Base-by-base conservation (phyloP, 108 stramenopile species). In the Skeletonema menzelii region DNA sequence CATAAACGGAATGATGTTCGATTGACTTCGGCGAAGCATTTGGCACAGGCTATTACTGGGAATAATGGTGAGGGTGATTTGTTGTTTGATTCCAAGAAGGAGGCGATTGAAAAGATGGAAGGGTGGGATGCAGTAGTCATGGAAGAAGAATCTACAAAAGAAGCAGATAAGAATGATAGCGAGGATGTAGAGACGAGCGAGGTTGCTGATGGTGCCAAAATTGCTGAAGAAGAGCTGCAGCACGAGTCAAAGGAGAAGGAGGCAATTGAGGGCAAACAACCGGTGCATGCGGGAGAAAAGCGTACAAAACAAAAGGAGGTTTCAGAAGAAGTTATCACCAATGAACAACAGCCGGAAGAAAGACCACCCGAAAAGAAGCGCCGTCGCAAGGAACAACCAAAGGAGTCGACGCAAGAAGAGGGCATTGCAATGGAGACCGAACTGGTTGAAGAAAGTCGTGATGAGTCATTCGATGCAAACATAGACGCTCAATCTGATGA, bases 11-110 rank as follows among this genome's bases (percentile, higher is more conserved):
- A 53, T 40, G 15, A 4, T 17, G 73, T 78, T 13, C 42, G 77
- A 31, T 79, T 58, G 35, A 83, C 82, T 17, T 70, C 75, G 46
- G 72, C 78, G 19, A 83, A 79, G 67, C 70, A 83, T 55, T 59
- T 83, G 47, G 82, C 82, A 32, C 75, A 79, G 62, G 78, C 82
- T 19, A 83, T 83, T 28, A 83, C 82, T 12, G 34, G 37, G 3
- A 79, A 79, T 40, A 40, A 59, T 46, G 80, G 72, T 14, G 56
- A 65, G 62, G 68, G 73, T 32, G 66, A 69, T 31, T 55, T 75
- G 70, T 56, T 82, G 46, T 26, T 62, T 70, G 80, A 82, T 70
- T 19, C 57, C 27, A 60, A 67, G 0, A 70, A 65, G 59, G 69
- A 27, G 1, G 24, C 49, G 12, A 82, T 82, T 65, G 73, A 82